Percentiles rank a stretch among this genome's conserved stretches.
Evolutionary conservation across 2,329 filamentous ascomycete genomes (phyloP).

Genomic region (Teratosphaeria viscida): DNA sequence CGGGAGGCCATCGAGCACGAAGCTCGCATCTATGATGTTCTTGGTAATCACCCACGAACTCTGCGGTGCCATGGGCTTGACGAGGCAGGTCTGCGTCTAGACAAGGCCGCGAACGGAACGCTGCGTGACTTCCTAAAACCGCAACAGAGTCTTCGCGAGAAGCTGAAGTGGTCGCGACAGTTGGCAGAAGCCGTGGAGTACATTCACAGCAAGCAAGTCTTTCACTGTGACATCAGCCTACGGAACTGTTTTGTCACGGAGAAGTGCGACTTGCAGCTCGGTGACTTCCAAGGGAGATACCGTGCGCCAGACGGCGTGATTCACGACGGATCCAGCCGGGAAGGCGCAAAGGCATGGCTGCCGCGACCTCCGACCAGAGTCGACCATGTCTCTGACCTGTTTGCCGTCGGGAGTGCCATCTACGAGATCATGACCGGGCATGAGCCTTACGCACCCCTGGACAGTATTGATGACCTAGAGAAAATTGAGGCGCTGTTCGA

Average conservation of each 20-base stretch:
- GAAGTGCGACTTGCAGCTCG: constrained; percentile 7
- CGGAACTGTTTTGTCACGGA: constrained; percentile 6
- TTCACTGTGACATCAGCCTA: constrained; percentile 6
- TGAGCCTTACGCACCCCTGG: constrained; percentile 7
- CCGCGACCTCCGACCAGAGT: constrained; percentile 1
- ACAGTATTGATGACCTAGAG: constrained; percentile 9
- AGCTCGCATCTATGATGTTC: constrained; percentile 5
- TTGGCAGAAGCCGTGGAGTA: constrained; percentile 3
- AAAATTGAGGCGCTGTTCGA: constrained; percentile 6
- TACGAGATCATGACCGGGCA: constrained; percentile 9
- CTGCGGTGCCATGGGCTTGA: constrained; percentile 5
- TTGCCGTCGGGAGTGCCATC: constrained; percentile 7
- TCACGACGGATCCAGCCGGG: constrained; percentile 3
- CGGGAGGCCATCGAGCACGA: constrained; percentile 6
- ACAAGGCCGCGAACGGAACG: constrained; percentile 5
- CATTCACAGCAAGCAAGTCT: constrained; percentile 4
- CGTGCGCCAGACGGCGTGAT: constrained; percentile 3
- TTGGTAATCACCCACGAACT: constrained; percentile 5
- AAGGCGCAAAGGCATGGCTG: constrained; percentile 6
- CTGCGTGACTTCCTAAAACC: constrained; percentile 5
- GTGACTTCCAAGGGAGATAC: constrained; percentile 6
- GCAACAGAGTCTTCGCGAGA: constrained; percentile 3
- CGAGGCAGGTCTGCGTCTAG: constrained; percentile 4
- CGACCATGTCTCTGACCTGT: constrained; percentile 7
- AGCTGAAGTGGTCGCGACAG: constrained; percentile 7